Evolutionary conservation across 352 stramenopile species (phyloP).

Genomic region (Globisporangium heterothallicum): DNA sequence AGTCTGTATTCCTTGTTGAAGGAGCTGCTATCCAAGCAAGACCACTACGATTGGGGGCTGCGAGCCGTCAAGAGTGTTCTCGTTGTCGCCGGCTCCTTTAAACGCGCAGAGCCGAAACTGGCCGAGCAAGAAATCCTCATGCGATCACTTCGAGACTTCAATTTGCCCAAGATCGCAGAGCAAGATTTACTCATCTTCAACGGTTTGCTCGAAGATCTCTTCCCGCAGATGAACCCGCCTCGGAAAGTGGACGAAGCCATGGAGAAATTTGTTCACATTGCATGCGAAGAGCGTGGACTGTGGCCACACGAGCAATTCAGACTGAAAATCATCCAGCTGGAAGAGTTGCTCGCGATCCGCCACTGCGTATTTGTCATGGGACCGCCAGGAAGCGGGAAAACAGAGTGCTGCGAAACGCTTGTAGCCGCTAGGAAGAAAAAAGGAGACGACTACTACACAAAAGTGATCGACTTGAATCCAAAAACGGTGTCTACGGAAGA

Average conservation of each 20-base stretch:
- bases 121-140: conserved; percentile 91
- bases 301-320: conserved; percentile 92
- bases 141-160: conserved; percentile 94
- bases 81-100: conserved; percentile 90
- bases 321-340: conserved; percentile 93
- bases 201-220: conserved; percentile 91
- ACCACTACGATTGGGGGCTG: conserved; percentile 96
- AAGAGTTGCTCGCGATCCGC: conserved; percentile 91
- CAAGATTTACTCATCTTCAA: conserved; percentile 93
- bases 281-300: conserved; percentile 85
- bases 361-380: conserved; percentile 97
- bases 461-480: conserved; percentile 90
- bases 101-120: conserved; percentile 89
- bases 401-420: conserved; percentile 91
- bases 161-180: conserved; percentile 94
- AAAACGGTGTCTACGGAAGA: conserved; percentile 96
- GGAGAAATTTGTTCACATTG: conserved; percentile 87
- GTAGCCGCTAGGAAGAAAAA: conserved; percentile 73
- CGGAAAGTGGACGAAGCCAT: conserved; percentile 86
- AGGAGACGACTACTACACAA: conserved; percentile 54
- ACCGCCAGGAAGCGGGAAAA: conserved; percentile 89
- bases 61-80: conserved; percentile 94
- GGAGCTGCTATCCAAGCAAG: conserved; percentile 92
- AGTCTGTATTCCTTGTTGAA: conserved; percentile 91
- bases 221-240: conserved; percentile 86